phyloP scores from a whole-genome alignment of 495 filamentous ascomycete species.

The Neurospora sp. region DNA sequence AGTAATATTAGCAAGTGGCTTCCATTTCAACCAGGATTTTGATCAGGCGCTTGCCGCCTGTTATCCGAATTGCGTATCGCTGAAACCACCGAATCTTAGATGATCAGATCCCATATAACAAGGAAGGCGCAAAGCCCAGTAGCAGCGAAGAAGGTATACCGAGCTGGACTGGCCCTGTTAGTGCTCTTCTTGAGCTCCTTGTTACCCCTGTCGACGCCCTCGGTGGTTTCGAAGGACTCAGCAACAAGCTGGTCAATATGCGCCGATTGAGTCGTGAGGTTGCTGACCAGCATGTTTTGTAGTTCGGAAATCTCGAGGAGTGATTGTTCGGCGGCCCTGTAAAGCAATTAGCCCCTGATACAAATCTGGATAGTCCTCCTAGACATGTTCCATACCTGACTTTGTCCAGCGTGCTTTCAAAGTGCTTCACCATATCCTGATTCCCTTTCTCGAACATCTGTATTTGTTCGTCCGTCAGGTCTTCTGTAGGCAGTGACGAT shows the following conservation, averaged over 20 bases:
- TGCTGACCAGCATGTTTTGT: constrained; percentile 75
- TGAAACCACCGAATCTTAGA: constrained; percentile 36
- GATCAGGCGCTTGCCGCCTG: neutral
- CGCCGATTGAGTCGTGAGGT: constrained; percentile 74
- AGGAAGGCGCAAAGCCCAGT: constrained; percentile 71
- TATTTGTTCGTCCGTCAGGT: constrained; percentile 70
- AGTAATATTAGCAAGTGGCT: neutral
- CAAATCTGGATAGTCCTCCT: no score
- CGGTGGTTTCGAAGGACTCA: constrained; percentile 68
- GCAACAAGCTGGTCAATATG: constrained; percentile 81
- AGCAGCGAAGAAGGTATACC: constrained; percentile 81
- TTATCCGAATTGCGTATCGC: neutral
- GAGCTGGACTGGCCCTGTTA: constrained; percentile 71
- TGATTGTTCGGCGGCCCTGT: constrained; percentile 79
- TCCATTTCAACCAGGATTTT: neutral
- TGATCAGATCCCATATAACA: constrained; percentile 87
- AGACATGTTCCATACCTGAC: constrained; percentile 53
- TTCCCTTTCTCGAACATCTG: constrained; percentile 94
- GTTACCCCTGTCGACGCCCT: constrained; percentile 84
- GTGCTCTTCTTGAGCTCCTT: constrained; percentile 80
- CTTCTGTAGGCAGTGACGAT: constrained; percentile 34
- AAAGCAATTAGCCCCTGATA: neutral
- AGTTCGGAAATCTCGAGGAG: constrained; percentile 88
- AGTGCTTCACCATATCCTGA: constrained; percentile 81
- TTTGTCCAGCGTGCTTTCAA: constrained; percentile 84